These are phyloP conservation scores for Agapanthus africanus DNA, from an alignment of 106 monocot species.

Conservation along the genomic window DNA sequence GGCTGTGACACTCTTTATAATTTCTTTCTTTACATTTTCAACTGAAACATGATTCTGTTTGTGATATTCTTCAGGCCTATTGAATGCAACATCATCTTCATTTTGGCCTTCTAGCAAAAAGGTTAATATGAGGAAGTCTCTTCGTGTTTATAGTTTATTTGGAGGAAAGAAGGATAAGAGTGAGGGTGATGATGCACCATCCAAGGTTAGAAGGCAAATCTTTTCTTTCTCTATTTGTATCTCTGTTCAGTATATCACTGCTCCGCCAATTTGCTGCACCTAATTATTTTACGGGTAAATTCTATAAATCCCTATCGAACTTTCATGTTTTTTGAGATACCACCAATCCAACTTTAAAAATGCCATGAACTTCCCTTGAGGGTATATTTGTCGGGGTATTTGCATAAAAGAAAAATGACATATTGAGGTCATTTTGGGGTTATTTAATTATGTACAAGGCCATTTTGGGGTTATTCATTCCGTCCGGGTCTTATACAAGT, in stretches of 20 bases:
- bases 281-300: not conserved
- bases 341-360: too few species aligned
- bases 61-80: conserved; percentile 31
- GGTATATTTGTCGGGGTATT: too few species aligned
- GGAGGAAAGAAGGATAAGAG: conserved; percentile 87
- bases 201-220: conserved; percentile 50
- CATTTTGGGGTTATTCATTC: too few species aligned
- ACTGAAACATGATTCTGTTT: not conserved
- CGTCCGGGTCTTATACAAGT: too few species aligned
- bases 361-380: too few species aligned
- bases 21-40: not conserved
- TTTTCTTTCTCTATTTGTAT: conserved; percentile 3
- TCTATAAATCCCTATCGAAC: too few species aligned
- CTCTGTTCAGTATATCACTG: not conserved
- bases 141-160: conserved; percentile 68
- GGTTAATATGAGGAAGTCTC: conserved; percentile 21
- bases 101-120: conserved; percentile 25
- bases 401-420: too few species aligned
- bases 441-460: too few species aligned
- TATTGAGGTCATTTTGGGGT: too few species aligned
- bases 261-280: not conserved
- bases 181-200: conserved; percentile 46
- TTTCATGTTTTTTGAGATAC: too few species aligned
- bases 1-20: not conserved
- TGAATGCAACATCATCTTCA: conserved; percentile 14